phyloP scores from a whole-genome alignment of 2,329 filamentous ascomycete genomes.

The Cladophialophora yegresii region DNA sequence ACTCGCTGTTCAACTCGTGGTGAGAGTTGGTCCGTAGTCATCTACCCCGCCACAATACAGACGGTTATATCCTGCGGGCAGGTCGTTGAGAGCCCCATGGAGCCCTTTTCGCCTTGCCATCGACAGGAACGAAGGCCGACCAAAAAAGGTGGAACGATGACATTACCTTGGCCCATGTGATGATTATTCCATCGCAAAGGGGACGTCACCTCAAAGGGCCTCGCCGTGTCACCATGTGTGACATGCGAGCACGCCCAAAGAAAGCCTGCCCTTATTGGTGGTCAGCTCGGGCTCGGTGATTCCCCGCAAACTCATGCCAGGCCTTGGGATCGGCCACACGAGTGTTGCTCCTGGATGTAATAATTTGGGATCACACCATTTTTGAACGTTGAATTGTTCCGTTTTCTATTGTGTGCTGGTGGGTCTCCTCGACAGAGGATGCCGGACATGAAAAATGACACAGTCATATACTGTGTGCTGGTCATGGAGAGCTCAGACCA shows the following conservation, averaged over 20 bases:
- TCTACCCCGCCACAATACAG: not conserved
- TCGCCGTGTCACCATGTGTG: not conserved
- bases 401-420: not conserved
- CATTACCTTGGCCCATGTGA: not conserved
- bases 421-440: not conserved
- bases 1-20: not conserved
- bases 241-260: not conserved
- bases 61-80: not conserved
- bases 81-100: not conserved
- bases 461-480: not conserved
- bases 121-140: not conserved
- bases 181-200: not conserved
- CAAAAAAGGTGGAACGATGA: constrained; percentile 4
- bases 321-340: not conserved
- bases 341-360: not conserved
- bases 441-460: not conserved
- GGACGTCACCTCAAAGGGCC: not conserved
- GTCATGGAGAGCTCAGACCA: not conserved
- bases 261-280: not conserved
- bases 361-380: not conserved
- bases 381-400: not conserved
- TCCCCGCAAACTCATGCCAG: not conserved
- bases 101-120: not conserved
- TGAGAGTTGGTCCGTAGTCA: not conserved
- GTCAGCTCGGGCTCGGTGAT: not conserved